Percentiles rank a stretch among this genome's conserved stretches.
These are phyloP conservation scores for Solanum corneliomulleri DNA, from an alignment of 257 asterid species.

Conservation along the genomic window DNA sequence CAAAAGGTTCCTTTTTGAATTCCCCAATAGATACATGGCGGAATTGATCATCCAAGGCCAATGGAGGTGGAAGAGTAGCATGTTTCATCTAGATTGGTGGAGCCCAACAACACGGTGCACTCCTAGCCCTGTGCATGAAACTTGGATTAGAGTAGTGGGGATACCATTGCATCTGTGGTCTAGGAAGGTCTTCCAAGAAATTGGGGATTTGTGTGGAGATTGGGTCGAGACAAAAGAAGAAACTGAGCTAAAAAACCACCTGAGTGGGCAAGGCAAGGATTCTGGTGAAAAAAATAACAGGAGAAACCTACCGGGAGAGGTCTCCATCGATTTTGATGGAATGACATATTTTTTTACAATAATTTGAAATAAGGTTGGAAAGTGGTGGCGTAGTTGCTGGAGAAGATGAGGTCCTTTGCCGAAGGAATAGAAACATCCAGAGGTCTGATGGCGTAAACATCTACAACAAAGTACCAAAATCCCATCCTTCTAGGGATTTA, in stretches of 20 bases:
- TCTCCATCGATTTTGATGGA: no score
- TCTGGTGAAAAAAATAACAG: background rate
- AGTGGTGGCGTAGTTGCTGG: no score
- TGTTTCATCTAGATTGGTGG: background rate
- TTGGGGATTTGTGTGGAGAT: background rate
- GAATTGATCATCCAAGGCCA: background rate
- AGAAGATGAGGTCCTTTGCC: no score
- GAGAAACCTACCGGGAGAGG: background rate
- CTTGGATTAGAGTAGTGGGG: background rate
- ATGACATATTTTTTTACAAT: no score
- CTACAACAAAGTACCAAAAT: no score
- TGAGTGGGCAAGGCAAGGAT: background rate
- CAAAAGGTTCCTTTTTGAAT: background rate
- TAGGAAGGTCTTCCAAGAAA: background rate
- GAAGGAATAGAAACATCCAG: no score
- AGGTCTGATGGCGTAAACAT: no score
- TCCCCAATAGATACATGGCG: background rate
- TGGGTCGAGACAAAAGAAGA: background rate
- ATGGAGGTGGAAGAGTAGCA: background rate
- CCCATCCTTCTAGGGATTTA: no score
- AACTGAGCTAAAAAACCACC: background rate
- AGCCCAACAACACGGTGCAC: background rate
- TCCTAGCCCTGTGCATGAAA: no score
- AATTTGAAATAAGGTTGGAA: no score
- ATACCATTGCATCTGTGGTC: background rate